Base-by-base conservation (phyloP, 495 filamentous ascomycete genomes). In the Rhizodiscina lignyota region DNA sequence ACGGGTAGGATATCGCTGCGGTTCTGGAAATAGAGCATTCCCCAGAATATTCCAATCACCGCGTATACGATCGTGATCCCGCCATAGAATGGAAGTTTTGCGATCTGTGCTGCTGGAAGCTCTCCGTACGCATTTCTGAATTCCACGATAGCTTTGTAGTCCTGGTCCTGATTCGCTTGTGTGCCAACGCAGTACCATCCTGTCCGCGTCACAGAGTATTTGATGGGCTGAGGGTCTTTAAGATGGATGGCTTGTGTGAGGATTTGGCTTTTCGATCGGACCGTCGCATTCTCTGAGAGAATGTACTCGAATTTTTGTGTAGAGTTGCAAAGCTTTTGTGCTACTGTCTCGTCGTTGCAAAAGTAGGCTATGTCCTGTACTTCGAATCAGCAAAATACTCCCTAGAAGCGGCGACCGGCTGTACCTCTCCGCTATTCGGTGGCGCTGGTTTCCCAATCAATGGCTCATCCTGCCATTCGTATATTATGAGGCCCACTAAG, bases 41-140 rank as follows among this genome's bases (percentile, higher is more conserved):
- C 85, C 89, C 89, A 99, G 53, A 85, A 87, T 6, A 67, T 67
- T 43, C 70, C 74, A 50, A 96, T 68, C 21, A 96, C 70, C 29
- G 84, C 84, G 55, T 99, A 99, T 23, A 85, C 72, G 40, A 99
- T 91, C 2, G 91, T 87, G 42, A 96, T 65, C 24, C 78, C 87
- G 30, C 87, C 89, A 47, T 99, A 99, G 57, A 99, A 99, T 1
- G 91, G 87, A 35, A 99, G 70, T 55, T 96, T 96, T 11, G 89
- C 77, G 49, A 99, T 94, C 55, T 96, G 85, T 6, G 83, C 79
- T 17, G 80, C 89, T 1, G 89, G 84, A 33, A 99, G 76, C 64
- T 96, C 87, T 50, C 89, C 89, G 48, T 85, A 99, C 10, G 89
- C 79, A 58, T 96, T 94, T 38, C 83, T 71, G 54, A 96, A 96